Percentiles rank a stretch among this genome's conserved stretches.
phyloP scores from a whole-genome alignment of 139 green algal species.

The Pedinophyceae sp. region DNA sequence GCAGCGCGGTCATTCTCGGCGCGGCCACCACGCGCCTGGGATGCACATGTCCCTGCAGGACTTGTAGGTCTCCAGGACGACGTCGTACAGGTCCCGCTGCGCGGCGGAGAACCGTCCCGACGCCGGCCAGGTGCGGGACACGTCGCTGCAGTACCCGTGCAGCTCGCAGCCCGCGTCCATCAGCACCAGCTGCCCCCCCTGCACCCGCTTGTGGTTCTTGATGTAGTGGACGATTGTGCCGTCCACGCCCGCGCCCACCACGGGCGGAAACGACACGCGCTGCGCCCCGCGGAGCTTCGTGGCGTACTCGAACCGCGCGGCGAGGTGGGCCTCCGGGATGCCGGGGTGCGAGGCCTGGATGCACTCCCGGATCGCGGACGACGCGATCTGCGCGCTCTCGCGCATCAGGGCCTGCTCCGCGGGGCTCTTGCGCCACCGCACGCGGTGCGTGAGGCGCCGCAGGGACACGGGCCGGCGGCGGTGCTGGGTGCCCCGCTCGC shows the following conservation, averaged over 20 bases:
- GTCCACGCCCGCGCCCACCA: conserved; percentile 47
- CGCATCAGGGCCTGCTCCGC: conserved; percentile 47
- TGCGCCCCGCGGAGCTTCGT: conserved; percentile 25
- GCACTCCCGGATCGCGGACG: conserved; percentile 28
- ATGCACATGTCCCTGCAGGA: too few relatives aligned
- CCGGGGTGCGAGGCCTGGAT: conserved; percentile 26
- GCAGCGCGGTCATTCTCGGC: too few relatives aligned
- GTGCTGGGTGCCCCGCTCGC: too few relatives aligned
- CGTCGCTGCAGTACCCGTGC: conserved; percentile 65
- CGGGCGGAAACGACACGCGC: conserved; percentile 51
- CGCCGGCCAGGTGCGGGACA: conserved; percentile 80
- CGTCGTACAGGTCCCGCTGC: conserved; percentile 58
- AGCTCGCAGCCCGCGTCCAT: conserved; percentile 86
- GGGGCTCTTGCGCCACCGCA: conserved; percentile 43
- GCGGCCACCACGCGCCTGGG: too few relatives aligned
- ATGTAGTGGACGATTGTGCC: conserved; percentile 74
- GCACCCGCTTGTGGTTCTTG: conserved; percentile 60
- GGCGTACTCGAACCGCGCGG: conserved; percentile 32
- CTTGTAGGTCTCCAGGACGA: conserved; percentile 20
- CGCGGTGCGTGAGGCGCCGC: not conserved
- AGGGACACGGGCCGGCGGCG: not conserved
- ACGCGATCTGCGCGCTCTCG: conserved; percentile 8
- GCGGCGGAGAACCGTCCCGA: conserved; percentile 21
- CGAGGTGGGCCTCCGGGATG: conserved; percentile 38
- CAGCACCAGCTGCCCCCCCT: conserved; percentile 45